These are phyloP conservation scores for Talaromyces sp. DNA, from an alignment of 2,329 filamentous ascomycete genomes.

Conservation along the genomic window DNA sequence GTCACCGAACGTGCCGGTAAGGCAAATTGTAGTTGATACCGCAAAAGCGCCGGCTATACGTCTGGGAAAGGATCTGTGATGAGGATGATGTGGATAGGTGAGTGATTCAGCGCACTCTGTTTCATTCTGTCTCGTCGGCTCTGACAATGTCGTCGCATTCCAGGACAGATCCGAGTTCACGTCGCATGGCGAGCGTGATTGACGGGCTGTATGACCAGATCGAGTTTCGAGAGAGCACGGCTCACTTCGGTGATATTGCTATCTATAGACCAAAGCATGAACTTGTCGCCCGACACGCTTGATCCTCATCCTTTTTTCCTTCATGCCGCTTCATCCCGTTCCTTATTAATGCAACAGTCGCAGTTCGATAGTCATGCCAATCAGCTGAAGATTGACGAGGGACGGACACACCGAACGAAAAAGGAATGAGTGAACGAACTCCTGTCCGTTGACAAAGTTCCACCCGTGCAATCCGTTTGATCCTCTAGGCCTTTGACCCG, in stretches of 20 bases:
- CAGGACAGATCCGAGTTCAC: slow-evolving; percentile 3
- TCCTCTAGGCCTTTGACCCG: neutral
- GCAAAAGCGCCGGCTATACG: neutral
- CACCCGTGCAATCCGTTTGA: neutral
- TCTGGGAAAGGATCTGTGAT: neutral
- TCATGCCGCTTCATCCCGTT: neutral
- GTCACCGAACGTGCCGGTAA: neutral
- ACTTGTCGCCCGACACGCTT: neutral
- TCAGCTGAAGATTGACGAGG: neutral
- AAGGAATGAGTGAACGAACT: neutral
- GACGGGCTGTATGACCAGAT: neutral
- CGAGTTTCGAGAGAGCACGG: neutral
- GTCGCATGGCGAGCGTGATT: neutral
- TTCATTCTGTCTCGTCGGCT: neutral
- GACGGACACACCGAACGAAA: neutral
- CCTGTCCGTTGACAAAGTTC: neutral
- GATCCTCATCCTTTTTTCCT: neutral
- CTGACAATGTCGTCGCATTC: neutral
- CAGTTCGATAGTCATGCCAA: neutral
- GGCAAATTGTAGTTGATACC: neutral
- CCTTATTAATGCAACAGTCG: neutral
- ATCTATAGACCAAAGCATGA: slow-evolving; percentile 3
- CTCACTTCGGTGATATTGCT: slow-evolving; percentile 5
- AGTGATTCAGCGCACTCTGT: neutral
- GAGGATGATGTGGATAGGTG: neutral